Evolutionary conservation across 83 land plant genomes (phyloP), one percentile per base, ranked within the genome.

Genomic region (Picea engelmannii): DNA sequence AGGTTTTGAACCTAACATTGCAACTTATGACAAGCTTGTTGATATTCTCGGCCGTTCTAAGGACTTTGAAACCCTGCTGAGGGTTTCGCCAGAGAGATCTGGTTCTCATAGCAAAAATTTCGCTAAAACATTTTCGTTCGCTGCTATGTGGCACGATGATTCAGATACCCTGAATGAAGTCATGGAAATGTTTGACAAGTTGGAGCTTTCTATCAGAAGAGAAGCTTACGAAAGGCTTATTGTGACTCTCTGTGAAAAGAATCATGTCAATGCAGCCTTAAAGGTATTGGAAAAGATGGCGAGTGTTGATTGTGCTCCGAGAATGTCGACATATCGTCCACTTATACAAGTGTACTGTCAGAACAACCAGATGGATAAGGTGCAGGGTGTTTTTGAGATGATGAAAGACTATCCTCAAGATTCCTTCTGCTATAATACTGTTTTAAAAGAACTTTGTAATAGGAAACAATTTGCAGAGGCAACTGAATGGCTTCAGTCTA

Each of bases 321-420:
- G 5, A 35, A 68, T 9, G 44, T 2, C 7, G 17, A 16, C 73
- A 17, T 68, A 31, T 35, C 31, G 16, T 68, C 47, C 73, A 38
- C 18, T 68, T 68, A 68, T 68, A 68, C 38, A 17, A 23, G 44
- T 17, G 47, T 68, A 68, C 73, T 68, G n/a, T 16, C n/a, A 68
- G 44, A 68, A 68, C 44, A 68, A 68, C 38, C 73, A 68, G 44
- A 68, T 68, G 44, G 73, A 68, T 68, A 68, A 42, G 44, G n/a
- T 17, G 3, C 38, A 16, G 35, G 18, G 1, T 20, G n/a, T 68
- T 35, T 68, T 35, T 68, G 44, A 68, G 17, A 68, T 68, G n/a
- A 35, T n/a, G 5, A 27, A 20, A 68, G 42, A 40, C 71, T 68
- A 1, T 4, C 71, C 71, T 20, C 71, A 35, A 20, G 44, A 68